Percentiles rank a stretch among this genome's conserved stretches.
These are phyloP conservation scores for Trichoderma citrinoviride DNA, from an alignment of 2,329 filamentous ascomycete species.

Conservation along the genomic window DNA sequence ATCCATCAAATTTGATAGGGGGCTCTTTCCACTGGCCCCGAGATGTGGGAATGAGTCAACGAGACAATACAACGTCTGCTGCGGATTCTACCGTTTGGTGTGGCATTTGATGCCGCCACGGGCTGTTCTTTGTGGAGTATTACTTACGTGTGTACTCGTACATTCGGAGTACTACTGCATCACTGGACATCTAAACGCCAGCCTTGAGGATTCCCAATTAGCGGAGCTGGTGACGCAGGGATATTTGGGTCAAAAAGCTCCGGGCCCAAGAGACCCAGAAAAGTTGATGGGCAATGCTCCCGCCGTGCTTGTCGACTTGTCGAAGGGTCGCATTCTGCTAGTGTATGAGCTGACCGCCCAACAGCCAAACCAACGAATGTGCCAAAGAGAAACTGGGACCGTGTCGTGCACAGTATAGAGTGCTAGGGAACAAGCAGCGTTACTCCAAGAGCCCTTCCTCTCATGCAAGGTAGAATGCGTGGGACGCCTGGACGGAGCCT, in stretches of 20 bases:
- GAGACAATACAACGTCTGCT: not conserved
- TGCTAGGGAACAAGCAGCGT: not conserved
- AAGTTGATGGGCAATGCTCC: not conserved
- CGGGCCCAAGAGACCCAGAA: not conserved
- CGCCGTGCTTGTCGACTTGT: not conserved
- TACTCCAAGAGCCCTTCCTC: not conserved
- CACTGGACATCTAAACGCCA: not conserved
- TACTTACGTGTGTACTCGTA: not conserved
- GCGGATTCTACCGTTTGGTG: not conserved
- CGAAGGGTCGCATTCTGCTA: not conserved
- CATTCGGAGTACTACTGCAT: too few relatives aligned
- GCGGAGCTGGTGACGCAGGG: not conserved
- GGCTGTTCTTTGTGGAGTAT: too few relatives aligned
- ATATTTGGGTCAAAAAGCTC: not conserved
- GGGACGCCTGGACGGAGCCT: not conserved
- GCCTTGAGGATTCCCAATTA: not conserved
- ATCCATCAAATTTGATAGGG: slow-evolving; percentile 1
- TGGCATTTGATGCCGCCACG: not conserved
- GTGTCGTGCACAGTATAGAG: not conserved
- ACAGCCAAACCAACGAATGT: not conserved
- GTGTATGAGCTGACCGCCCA: not conserved
- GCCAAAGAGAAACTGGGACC: not conserved
- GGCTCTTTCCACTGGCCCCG: not conserved
- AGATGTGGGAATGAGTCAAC: not conserved
- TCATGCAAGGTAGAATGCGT: not conserved